These are phyloP conservation scores for Fusarium sp. DNA, from an alignment of 2,329 filamentous ascomycete species.

Conservation along the genomic window DNA sequence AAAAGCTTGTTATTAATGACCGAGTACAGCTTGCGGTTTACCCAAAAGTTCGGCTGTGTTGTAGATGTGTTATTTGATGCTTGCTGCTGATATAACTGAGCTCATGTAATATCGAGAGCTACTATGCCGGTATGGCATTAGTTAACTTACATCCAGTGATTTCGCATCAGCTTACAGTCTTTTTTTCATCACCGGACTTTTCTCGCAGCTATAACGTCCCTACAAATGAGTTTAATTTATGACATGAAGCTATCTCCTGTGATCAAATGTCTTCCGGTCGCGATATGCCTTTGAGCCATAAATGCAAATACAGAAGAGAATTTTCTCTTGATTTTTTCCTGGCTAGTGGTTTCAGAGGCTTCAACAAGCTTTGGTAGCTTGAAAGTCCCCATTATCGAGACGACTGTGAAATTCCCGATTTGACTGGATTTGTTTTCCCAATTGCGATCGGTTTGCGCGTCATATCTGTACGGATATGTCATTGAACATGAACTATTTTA, in stretches of 20 bases:
- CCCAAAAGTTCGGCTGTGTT: no score
- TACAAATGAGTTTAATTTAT: not conserved
- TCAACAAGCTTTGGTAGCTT: conserved; percentile 33
- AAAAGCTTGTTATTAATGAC: not conserved
- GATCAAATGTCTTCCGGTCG: not conserved
- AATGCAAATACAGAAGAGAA: not conserved
- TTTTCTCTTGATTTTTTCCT: not conserved
- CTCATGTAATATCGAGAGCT: no score
- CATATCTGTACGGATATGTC: conserved; percentile 17
- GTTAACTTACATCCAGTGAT: no score
- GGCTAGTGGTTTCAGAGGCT: conserved; percentile 28
- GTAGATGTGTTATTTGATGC: no score
- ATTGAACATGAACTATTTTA: conserved; percentile 28
- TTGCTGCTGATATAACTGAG: no score
- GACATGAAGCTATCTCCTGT: not conserved
- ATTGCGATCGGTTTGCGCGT: conserved; percentile 39
- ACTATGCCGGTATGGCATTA: no score
- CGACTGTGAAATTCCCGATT: conserved; percentile 33
- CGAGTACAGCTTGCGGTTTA: no score
- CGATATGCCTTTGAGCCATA: not conserved
- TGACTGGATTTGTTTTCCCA: conserved; percentile 20
- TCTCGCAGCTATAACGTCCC: no score
- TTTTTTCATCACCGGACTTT: no score
- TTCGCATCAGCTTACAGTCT: no score
- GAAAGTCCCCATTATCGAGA: conserved; percentile 10